Conservation (phyloP, 139 green algal genomes). For the Chlorella sorokiniana region DNA sequence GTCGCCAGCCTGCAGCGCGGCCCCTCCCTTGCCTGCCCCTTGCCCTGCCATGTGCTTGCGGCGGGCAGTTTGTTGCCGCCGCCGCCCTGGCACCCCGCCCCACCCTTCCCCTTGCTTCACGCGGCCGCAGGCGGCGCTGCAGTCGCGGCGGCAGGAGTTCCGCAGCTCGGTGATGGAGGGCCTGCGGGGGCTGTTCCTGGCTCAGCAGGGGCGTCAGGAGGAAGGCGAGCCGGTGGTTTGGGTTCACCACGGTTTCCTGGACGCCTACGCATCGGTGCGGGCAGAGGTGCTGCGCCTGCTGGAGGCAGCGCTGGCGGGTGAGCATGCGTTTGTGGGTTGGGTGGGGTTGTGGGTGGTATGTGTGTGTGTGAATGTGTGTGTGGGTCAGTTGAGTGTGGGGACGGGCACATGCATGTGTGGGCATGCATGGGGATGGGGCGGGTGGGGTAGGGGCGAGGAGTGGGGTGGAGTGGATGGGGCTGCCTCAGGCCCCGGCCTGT, state of each 20-base stretch:
- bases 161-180: background rate
- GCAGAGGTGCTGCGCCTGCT: constrained; percentile 57
- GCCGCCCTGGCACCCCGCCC: background rate
- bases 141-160: constrained; percentile 12
- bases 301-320: constrained; percentile 45
- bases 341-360: background rate
- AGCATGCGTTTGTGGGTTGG: background rate
- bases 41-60: background rate
- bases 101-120: background rate
- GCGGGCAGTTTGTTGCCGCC: background rate
- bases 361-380: background rate
- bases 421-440: too few species aligned
- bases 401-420: too few species aligned
- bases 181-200: background rate
- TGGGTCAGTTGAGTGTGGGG: too few species aligned
- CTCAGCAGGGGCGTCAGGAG: constrained; percentile 1
- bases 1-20: background rate
- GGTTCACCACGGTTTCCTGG: constrained; percentile 55
- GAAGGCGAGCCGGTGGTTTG: background rate
- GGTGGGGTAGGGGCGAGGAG: too few species aligned
- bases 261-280: constrained; percentile 40
- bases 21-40: too few species aligned
- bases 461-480: too few species aligned
- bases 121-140: constrained; percentile 11
- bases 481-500: too few species aligned